Conservation (phyloP, 2,329 filamentous ascomycete species). For the Pseudogymnoascus sp. region DNA sequence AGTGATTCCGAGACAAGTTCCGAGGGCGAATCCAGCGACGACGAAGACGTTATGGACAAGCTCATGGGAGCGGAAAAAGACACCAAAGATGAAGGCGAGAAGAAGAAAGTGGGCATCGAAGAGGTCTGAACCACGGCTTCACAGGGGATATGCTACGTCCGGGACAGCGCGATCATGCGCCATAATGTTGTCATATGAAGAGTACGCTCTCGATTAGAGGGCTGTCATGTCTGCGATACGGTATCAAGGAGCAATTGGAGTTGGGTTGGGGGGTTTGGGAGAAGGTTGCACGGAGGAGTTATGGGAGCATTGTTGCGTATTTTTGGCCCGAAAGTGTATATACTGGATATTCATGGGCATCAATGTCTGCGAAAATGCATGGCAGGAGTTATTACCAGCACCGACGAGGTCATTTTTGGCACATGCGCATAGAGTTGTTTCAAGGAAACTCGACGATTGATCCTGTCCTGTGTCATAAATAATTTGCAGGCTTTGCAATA, state of each 20-base stretch:
- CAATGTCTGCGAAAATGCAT: not conserved
- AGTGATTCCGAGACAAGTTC: constrained; percentile 10
- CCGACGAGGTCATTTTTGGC: not conserved
- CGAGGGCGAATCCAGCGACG: constrained; percentile 6
- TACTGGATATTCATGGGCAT: not conserved
- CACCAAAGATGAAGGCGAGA: not conserved
- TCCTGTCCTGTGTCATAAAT: not conserved
- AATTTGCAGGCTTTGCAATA: not conserved
- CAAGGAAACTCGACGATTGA: not conserved
- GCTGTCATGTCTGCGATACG: not conserved
- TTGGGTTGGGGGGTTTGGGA: not conserved
- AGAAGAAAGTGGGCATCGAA: constrained; percentile 1
- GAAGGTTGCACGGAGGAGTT: not conserved
- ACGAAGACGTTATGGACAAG: constrained; percentile 10
- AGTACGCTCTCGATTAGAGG: not conserved
- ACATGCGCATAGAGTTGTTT: not conserved
- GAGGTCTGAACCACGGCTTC: not conserved
- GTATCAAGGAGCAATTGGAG: constrained; percentile 1
- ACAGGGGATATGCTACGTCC: not conserved
- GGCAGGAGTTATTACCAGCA: not conserved
- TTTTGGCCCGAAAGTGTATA: not conserved
- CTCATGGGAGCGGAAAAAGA: constrained; percentile 4
- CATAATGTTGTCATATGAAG: constrained; percentile 1
- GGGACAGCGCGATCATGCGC: not conserved
- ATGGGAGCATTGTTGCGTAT: not conserved